Conservation (phyloP, 2,329 filamentous ascomycete genomes). For the Clonostachys rosea region DNA sequence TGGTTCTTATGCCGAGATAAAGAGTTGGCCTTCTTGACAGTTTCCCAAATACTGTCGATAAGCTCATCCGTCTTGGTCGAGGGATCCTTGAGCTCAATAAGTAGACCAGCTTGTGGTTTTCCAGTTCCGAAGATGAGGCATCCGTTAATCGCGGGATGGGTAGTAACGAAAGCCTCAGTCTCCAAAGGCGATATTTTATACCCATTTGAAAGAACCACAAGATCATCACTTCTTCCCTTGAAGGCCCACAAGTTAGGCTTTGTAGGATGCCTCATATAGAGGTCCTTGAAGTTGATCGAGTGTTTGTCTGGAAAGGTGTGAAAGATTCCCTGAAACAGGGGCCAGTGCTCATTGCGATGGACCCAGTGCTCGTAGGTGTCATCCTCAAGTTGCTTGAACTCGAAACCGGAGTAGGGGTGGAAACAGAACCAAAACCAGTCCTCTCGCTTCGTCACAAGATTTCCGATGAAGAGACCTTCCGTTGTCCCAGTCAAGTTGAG, state of each 20-base stretch:
- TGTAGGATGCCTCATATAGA: constrained; percentile 29
- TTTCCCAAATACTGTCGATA: constrained; percentile 37
- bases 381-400: constrained; percentile 20
- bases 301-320: constrained; percentile 29
- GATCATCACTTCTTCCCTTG: constrained; percentile 27
- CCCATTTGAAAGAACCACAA: constrained; percentile 32
- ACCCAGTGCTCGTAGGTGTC: constrained; percentile 24
- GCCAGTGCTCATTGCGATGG: constrained; percentile 11
- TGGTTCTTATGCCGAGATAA: constrained; percentile 32
- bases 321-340: constrained; percentile 29
- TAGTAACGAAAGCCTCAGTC: constrained; percentile 22
- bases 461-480: constrained; percentile 25
- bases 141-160: constrained; percentile 17
- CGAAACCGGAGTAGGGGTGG: constrained; percentile 24
- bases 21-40: constrained; percentile 35
- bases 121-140: constrained; percentile 25
- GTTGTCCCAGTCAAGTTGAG: constrained; percentile 26
- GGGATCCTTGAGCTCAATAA: constrained; percentile 31
- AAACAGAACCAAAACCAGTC: constrained; percentile 25
- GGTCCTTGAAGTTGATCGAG: constrained; percentile 37
- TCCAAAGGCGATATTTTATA: constrained; percentile 34
- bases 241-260: constrained; percentile 25
- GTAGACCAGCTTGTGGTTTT: constrained; percentile 12
- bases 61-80: constrained; percentile 21
- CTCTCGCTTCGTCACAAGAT: constrained; percentile 14